Conservation (phyloP, 169 alveolate genomes). For the Miamiensis avidus region DNA sequence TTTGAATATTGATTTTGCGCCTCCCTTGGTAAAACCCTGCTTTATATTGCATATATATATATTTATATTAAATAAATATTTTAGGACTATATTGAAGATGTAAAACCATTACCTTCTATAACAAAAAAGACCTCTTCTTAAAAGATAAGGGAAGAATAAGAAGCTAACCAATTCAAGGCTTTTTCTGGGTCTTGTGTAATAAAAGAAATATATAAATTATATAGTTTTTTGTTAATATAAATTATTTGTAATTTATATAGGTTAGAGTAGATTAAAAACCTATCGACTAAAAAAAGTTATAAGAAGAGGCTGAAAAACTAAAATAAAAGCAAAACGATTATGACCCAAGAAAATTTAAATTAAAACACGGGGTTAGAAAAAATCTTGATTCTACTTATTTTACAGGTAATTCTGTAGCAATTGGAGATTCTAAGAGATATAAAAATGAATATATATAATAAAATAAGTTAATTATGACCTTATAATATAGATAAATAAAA, state of each 20-base stretch:
- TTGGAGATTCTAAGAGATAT: not conserved
- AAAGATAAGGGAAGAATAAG: slow-evolving; percentile 1
- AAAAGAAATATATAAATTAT: too few relatives aligned
- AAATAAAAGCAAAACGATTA: not conserved
- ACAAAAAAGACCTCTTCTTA: slow-evolving; percentile 12
- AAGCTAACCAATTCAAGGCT: not conserved
- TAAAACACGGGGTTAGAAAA: slow-evolving; percentile 15
- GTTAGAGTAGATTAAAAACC: slow-evolving; percentile 13
- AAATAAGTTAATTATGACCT: too few relatives aligned
- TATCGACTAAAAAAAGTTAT: slow-evolving; percentile 15
- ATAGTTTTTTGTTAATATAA: not conserved
- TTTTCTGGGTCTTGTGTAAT: not conserved
- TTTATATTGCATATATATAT: not conserved
- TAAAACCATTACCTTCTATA: not conserved
- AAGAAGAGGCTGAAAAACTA: slow-evolving; percentile 8
- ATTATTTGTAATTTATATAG: not conserved
- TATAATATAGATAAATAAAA: too few relatives aligned
- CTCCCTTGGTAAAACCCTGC: slow-evolving; percentile 26
- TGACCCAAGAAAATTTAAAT: slow-evolving; percentile 23
- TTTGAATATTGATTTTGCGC: slow-evolving; percentile 36
- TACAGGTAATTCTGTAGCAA: not conserved
- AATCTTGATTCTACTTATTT: not conserved
- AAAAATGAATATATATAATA: too few relatives aligned
- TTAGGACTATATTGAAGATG: not conserved
- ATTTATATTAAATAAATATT: not conserved